Evolutionary conservation across 768 basidiomycete genomes (phyloP).

Genomic region (Panaeolus cyanescens): DNA sequence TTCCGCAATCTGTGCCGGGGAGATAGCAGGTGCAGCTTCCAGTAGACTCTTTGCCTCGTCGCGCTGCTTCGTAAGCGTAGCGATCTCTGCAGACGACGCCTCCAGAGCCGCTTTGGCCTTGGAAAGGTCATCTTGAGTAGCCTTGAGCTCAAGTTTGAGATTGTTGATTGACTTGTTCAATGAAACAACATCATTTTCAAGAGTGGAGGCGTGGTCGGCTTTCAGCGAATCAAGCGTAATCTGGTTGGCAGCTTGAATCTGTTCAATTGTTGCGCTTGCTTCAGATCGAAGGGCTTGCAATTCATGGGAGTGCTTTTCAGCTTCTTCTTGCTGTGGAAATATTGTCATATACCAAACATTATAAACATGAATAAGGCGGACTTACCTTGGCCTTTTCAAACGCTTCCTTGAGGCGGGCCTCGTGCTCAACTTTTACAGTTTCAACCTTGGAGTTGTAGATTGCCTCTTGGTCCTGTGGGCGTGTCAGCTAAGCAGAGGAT

Average conservation of each 20-base stretch:
- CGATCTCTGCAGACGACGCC: constrained; percentile 53
- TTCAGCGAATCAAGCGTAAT: constrained; percentile 61
- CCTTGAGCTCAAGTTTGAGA: constrained; percentile 74
- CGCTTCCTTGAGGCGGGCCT: constrained; percentile 60
- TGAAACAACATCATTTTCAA: constrained; percentile 56
- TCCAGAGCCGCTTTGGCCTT: constrained; percentile 71
- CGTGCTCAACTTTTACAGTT: constrained; percentile 65
- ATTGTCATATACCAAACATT: neutral
- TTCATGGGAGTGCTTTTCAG: constrained; percentile 65
- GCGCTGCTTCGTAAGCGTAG: constrained; percentile 59
- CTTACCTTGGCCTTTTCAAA: constrained; percentile 79
- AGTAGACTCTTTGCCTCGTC: constrained; percentile 59
- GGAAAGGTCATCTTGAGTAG: constrained; percentile 79
- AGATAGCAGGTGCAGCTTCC: constrained; percentile 35
- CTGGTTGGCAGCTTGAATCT: constrained; percentile 65
- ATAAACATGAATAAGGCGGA: neutral
- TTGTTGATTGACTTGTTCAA: constrained; percentile 66
- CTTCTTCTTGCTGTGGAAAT: constrained; percentile 67
- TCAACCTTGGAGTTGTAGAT: constrained; percentile 70
- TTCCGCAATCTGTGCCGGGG: constrained; percentile 54
- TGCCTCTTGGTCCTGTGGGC: constrained; percentile 62
- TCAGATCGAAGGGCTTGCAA: constrained; percentile 69
- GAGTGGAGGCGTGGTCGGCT: constrained; percentile 59
- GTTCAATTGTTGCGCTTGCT: constrained; percentile 66
- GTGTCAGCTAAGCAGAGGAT: constrained; percentile 5